Percentiles rank a stretch among this genome's conserved stretches.
Conservation (phyloP, 805 yeast genomes). For the Blastobotrys muscicola region DNA sequence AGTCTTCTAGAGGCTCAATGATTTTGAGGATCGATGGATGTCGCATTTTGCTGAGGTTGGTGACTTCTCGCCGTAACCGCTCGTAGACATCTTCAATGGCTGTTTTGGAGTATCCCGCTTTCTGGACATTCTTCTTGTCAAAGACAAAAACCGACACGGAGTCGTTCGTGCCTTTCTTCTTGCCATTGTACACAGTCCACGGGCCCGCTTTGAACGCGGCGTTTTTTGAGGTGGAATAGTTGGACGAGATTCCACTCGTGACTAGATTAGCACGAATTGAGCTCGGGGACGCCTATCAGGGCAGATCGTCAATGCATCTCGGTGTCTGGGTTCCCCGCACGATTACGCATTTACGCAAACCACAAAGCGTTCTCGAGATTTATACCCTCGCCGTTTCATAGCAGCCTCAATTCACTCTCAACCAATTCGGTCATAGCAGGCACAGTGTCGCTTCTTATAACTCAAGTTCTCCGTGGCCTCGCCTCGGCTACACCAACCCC, state of each 20-base stretch:
- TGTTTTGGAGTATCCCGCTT: slow-evolving; percentile 41
- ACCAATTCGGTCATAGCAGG: too few species aligned
- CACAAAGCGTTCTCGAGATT: too few species aligned
- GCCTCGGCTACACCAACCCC: too few species aligned
- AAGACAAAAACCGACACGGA: slow-evolving; percentile 75
- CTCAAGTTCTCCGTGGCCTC: too few species aligned
- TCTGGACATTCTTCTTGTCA: slow-evolving; percentile 58
- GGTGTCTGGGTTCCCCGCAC: too few species aligned
- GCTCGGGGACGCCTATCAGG: too few species aligned
- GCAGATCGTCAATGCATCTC: too few species aligned
- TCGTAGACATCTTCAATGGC: slow-evolving; percentile 55
- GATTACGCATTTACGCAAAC: too few species aligned
- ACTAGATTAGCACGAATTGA: slow-evolving; percentile 9
- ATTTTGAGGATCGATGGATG: slow-evolving; percentile 84
- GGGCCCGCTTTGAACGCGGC: slow-evolving; percentile 68
- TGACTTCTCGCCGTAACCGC: slow-evolving; percentile 55
- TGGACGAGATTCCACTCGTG: slow-evolving; percentile 23
- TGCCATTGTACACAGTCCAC: slow-evolving; percentile 84
- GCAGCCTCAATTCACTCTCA: too few species aligned
- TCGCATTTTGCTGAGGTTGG: slow-evolving; percentile 66
- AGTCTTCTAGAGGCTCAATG: slow-evolving; percentile 84
- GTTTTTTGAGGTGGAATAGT: slow-evolving; percentile 59
- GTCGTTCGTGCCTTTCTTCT: slow-evolving; percentile 39
- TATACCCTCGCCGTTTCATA: too few species aligned
- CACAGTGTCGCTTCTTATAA: too few species aligned